Conservation (phyloP, 495 filamentous ascomycete species). For the Parmelia sp. region DNA sequence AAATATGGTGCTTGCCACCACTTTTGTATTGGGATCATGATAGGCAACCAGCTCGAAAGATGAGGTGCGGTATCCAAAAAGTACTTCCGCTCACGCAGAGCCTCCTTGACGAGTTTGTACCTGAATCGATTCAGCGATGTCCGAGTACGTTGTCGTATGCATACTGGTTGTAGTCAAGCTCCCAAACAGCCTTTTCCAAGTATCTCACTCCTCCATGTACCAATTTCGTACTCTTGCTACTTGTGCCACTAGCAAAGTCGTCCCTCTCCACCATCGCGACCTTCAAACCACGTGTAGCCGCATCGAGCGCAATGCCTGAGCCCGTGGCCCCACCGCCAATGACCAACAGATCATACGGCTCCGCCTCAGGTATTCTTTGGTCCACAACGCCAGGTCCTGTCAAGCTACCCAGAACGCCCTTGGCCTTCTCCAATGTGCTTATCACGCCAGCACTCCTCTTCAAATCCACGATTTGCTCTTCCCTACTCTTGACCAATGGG, state of each 20-base stretch:
- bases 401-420: constrained; percentile 18
- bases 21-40: constrained; percentile 91
- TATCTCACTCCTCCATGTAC: constrained; percentile 97
- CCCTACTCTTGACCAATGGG: constrained; percentile 64
- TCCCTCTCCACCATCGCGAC: constrained; percentile 93
- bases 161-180: constrained; percentile 88
- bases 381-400: constrained; percentile 22
- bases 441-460: constrained; percentile 32
- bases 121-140: constrained; percentile 33
- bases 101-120: constrained; percentile 86
- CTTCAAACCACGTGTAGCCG: constrained; percentile 83
- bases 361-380: constrained; percentile 28
- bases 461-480: constrained; percentile 50
- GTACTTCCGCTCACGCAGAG: constrained; percentile 91
- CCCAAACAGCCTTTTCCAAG: constrained; percentile 94
- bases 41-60: constrained; percentile 89
- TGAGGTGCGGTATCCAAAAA: constrained; percentile 95
- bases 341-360: constrained; percentile 76
- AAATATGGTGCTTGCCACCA: constrained; percentile 99
- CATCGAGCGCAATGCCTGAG: constrained; percentile 87
- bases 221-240: constrained; percentile 94
- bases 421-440: constrained; percentile 4
- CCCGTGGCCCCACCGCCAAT: constrained; percentile 94
- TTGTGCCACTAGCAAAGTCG: constrained; percentile 90
- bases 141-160: constrained; percentile 20